These are phyloP conservation scores for Fagus sylvatica DNA, from an alignment of 306 rosid genomes.

Conservation along the genomic window DNA sequence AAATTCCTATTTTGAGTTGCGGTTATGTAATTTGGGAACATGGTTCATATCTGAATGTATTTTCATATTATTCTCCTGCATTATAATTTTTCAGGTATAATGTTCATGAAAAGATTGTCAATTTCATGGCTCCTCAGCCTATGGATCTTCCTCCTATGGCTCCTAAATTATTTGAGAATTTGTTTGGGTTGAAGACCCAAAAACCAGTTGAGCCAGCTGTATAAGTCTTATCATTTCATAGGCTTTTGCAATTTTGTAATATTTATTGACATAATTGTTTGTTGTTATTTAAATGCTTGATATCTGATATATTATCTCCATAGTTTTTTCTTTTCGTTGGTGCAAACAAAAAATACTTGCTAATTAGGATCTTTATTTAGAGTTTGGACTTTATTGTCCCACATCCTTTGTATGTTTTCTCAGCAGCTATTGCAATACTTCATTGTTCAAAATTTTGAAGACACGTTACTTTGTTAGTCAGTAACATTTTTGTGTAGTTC, in stretches of 20 bases:
- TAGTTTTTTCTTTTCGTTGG: no score
- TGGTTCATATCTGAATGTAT: neutral
- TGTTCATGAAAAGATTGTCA: constrained; percentile 83
- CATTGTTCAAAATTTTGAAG: no score
- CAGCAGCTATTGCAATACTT: no score
- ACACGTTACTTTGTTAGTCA: no score
- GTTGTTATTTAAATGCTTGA: neutral
- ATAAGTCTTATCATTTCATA: neutral
- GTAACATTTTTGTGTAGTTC: no score
- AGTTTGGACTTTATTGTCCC: no score
- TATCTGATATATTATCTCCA: neutral
- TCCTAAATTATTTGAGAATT: constrained; percentile 58
- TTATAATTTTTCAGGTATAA: constrained; percentile 51
- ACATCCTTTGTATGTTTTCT: no score
- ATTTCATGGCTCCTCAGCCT: constrained; percentile 73
- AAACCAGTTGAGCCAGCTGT: constrained; percentile 36
- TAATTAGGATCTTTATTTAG: no score
- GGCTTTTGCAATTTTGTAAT: constrained; percentile 19
- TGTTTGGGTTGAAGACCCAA: constrained; percentile 65
- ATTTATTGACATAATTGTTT: neutral
- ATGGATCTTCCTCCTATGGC: constrained; percentile 55
- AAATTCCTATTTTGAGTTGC: neutral
- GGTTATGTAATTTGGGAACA: constrained; percentile 4
- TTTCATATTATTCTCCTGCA: neutral
- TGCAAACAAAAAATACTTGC: no score